Conservation (phyloP, 495 filamentous ascomycete species). For the Melanomma pulvis-pyrius region DNA sequence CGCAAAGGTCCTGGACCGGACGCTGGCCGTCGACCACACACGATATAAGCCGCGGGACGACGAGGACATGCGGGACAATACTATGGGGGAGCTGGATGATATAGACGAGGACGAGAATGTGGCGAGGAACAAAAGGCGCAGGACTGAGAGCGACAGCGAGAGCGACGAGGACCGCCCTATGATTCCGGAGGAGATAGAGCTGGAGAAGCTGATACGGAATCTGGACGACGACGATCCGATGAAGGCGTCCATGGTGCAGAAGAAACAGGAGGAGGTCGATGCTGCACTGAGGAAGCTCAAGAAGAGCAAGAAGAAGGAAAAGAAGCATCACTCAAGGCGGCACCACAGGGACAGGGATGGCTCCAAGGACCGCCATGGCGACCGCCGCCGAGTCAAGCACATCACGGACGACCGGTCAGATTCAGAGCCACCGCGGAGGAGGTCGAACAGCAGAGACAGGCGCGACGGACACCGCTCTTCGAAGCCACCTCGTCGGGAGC, state of each 20-base stretch:
- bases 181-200: conserved; percentile 73
- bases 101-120: conserved; percentile 39
- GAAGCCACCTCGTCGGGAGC: neutral
- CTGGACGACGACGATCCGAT: conserved; percentile 97
- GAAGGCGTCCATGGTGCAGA: conserved; percentile 84
- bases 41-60: conserved; percentile 87
- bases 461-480: neutral
- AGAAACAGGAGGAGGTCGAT: conserved; percentile 86
- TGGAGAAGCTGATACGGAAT: conserved; percentile 71
- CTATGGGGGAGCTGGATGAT: conserved; percentile 27
- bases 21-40: conserved; percentile 88
- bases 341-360: conserved; percentile 40
- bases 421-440: neutral
- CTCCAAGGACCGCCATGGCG: neutral
- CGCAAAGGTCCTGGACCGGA: conserved; percentile 75
- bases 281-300: conserved; percentile 63
- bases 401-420: neutral
- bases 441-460: neutral
- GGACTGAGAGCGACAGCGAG: conserved; percentile 45
- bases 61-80: conserved; percentile 69
- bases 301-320: conserved; percentile 48
- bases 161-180: conserved; percentile 49
- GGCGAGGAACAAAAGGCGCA: conserved; percentile 44
- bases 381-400: neutral
- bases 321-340: conserved; percentile 55